These are phyloP conservation scores for Lenwebbia sp. DNA, from an alignment of 345 rosid genomes.

Conservation along the genomic window DNA sequence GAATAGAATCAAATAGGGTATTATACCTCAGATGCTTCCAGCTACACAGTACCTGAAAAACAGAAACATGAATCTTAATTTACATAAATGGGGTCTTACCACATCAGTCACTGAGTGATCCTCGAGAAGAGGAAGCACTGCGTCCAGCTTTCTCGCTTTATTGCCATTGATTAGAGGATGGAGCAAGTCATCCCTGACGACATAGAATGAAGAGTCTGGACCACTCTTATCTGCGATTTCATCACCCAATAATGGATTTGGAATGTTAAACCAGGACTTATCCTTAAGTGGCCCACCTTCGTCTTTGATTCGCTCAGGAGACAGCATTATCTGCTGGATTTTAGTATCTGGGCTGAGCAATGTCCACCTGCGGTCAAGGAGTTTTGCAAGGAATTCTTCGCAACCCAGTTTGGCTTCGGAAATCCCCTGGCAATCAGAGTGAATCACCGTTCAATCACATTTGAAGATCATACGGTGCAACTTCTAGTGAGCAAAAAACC, in stretches of 20 bases:
- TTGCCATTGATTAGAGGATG: constrained; percentile 89
- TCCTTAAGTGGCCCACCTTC: constrained; percentile 9
- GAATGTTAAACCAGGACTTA: constrained; percentile 22
- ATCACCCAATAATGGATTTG: constrained; percentile 32
- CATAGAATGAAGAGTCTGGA: constrained; percentile 39
- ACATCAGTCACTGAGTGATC: constrained; percentile 62
- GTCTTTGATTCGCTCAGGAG: constrained; percentile 10
- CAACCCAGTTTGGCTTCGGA: constrained; percentile 15
- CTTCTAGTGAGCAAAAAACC: neutral
- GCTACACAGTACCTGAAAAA: neutral
- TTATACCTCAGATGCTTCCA: neutral
- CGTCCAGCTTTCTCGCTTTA: constrained; percentile 89
- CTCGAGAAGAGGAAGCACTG: constrained; percentile 52
- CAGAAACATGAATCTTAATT: neutral
- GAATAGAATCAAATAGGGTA: neutral
- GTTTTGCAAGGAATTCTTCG: constrained; percentile 21
- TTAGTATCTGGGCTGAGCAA: constrained; percentile 44
- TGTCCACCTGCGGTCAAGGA: constrained; percentile 71
- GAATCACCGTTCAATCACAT: neutral
- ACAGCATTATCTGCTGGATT: constrained; percentile 40
- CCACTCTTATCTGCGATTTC: constrained; percentile 4
- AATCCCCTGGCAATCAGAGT: constrained; percentile 9
- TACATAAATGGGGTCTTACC: constrained; percentile 33
- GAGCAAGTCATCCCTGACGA: constrained; percentile 82
- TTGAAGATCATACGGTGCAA: neutral